Evolutionary conservation across 768 basidiomycete species (phyloP), one percentile per base, ranked within the genome.

Genomic region (Naganishia vaughanmartiniae): DNA sequence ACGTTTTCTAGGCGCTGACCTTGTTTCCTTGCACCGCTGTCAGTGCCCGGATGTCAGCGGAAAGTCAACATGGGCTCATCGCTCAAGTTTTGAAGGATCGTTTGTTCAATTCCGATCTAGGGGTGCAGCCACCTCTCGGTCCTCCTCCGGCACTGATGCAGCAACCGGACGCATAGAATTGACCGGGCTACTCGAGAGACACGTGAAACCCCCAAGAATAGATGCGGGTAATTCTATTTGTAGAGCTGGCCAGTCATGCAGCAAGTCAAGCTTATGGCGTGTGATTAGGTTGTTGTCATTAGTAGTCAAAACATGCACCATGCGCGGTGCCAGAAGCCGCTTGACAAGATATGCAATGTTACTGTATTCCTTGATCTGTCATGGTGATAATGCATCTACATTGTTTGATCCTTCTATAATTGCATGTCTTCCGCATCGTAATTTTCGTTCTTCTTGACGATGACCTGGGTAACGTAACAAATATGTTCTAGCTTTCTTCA

Each of bases 21-120:
- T 30, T n/a, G 36, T 17, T 51, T 31, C 17, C 24, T 46, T 65
- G 56, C 28, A 4, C 26, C 5, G 1, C 65, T 55, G 14, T 31
- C 75, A 97, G 94, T 79, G 89, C 87, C 48, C 93, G 90, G 76
- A 92, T 97, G 66, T 88, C 93, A 0, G 86, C 89, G 4, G 93
- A 97, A 78, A 91, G 91, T 0, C 92, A 95, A 74, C 93, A 97
- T 74, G 94, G 93, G 1, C 87, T 98, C 66, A 93, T 96, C 71
- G 85, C 93, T 1, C 94, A 97, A 78, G 88, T 95, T 6, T 85
- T 98, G 78, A 97, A 98, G 79, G 93, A 95, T 73, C 86, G 92
- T 54, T 86, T 97, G 48, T 96, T 97, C 79, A 83, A 82, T 46
- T 71, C 75, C 24, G 73, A 75, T 36, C 68, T 77, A 12, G 70